Conservation (phyloP, 2,329 filamentous ascomycete genomes). For the Fusarium agapanthi region DNA sequence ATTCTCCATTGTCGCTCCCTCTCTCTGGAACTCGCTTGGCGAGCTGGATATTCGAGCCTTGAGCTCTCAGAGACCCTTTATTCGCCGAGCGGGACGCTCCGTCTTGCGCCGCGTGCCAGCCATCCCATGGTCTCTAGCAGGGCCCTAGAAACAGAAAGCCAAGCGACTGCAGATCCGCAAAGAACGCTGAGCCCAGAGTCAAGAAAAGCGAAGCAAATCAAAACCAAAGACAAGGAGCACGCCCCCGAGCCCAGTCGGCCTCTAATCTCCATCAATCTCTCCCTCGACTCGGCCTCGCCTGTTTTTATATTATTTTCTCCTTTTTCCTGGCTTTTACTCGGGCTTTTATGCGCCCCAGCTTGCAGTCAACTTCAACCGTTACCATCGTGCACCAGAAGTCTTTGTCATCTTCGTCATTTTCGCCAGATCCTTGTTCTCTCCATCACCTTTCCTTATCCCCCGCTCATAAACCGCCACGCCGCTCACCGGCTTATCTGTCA, state of each 20-base stretch:
- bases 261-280: constrained; percentile 26
- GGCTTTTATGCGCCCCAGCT: constrained; percentile 1
- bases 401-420: constrained; percentile 40
- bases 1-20: constrained; percentile 7
- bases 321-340: neutral
- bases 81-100: constrained; percentile 37
- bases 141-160: constrained; percentile 25
- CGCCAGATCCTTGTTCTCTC: constrained; percentile 33
- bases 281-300: constrained; percentile 18
- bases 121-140: constrained; percentile 29
- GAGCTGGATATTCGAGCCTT: constrained; percentile 17
- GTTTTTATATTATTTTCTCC: constrained; percentile 6
- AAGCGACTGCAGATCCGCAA: constrained; percentile 34
- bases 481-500: constrained; percentile 15
- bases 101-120: constrained; percentile 37
- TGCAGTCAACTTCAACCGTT: constrained; percentile 8
- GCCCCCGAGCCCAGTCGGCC: constrained; percentile 13
- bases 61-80: constrained; percentile 27
- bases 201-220: constrained; percentile 34
- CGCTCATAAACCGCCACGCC: constrained; percentile 34
- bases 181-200: constrained; percentile 28
- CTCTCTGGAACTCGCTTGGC: constrained; percentile 8
- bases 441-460: constrained; percentile 24
- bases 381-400: constrained; percentile 21
- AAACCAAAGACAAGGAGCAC: constrained; percentile 33